A percentile compares a stretch with the other conserved stretches of the same genome.
These are phyloP conservation scores for Quercus gilva DNA, from an alignment of 306 rosid species.

Conservation along the genomic window DNA sequence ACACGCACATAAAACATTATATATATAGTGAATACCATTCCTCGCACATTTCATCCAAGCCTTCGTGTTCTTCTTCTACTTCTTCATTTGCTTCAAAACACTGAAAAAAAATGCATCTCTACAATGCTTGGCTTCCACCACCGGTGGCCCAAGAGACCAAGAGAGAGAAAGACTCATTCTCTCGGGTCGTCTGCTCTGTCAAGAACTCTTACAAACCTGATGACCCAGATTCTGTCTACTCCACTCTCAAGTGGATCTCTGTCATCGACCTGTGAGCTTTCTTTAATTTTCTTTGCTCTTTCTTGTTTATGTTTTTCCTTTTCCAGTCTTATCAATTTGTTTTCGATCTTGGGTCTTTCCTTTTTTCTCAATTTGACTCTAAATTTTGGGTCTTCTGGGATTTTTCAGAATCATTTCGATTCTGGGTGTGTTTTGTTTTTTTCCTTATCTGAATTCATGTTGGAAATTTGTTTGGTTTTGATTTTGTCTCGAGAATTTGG, in stretches of 20 bases:
- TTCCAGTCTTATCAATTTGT: not conserved
- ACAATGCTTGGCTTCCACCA: constrained; percentile 98
- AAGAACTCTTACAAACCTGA: constrained; percentile 48
- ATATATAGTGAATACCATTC: not conserved
- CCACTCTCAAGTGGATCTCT: constrained; percentile 86
- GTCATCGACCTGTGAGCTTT: constrained; percentile 83
- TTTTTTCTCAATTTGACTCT: constrained; percentile 7
- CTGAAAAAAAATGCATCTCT: constrained; percentile 66
- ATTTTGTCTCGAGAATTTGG: no score
- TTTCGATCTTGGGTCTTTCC: not conserved
- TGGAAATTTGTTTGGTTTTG: no score
- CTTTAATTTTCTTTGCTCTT: not conserved
- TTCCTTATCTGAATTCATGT: not conserved
- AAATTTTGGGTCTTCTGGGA: not conserved
- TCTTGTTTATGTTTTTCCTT: no score
- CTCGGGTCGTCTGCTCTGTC: constrained; percentile 56
- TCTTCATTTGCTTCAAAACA: no score
- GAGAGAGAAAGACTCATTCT: constrained; percentile 72
- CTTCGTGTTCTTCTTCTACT: not conserved
- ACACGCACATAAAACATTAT: not conserved
- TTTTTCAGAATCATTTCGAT: not conserved
- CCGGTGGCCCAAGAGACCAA: constrained; percentile 74
- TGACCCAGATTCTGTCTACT: constrained; percentile 84
- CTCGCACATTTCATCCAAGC: not conserved
- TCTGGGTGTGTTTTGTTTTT: not conserved